Percentiles rank a stretch among this genome's conserved stretches.
Conservation (phyloP, 108 stramenopile genomes). For the Nitzschia inconspicua region DNA sequence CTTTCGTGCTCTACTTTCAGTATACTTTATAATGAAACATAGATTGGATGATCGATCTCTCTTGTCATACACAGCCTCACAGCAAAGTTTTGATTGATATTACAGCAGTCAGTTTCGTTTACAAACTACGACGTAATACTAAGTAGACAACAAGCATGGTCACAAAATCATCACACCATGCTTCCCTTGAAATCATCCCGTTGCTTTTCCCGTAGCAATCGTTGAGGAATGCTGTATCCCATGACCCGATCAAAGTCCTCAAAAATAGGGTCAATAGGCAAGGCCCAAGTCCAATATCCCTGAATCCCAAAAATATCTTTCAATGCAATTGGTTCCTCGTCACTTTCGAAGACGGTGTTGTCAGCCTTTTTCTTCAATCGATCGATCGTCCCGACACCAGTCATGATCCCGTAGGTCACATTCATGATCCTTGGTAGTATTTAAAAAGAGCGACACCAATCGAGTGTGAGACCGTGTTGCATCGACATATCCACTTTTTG, state of each 20-base stretch:
- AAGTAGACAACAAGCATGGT: too few species aligned
- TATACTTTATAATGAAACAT: too few species aligned
- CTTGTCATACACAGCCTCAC: too few species aligned
- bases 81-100: too few species aligned
- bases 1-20: neutral
- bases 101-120: too few species aligned
- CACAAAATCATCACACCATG: too few species aligned
- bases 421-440: conserved; percentile 73
- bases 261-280: conserved; percentile 81
- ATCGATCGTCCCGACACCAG: conserved; percentile 89
- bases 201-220: conserved; percentile 55
- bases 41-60: too few species aligned
- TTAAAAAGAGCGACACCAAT: neutral
- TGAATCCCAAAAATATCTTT: conserved; percentile 79
- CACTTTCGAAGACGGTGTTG: conserved; percentile 50
- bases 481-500: neutral
- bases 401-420: conserved; percentile 78
- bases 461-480: neutral
- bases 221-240: conserved; percentile 68
- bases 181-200: too few species aligned
- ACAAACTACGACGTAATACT: too few species aligned
- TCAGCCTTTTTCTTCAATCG: conserved; percentile 80
- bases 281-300: conserved; percentile 59
- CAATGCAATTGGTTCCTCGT: conserved; percentile 68
- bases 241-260: conserved; percentile 75